Base-by-base conservation (phyloP, 352 stramenopile genomes). In the Phytophthora colocasiae region DNA sequence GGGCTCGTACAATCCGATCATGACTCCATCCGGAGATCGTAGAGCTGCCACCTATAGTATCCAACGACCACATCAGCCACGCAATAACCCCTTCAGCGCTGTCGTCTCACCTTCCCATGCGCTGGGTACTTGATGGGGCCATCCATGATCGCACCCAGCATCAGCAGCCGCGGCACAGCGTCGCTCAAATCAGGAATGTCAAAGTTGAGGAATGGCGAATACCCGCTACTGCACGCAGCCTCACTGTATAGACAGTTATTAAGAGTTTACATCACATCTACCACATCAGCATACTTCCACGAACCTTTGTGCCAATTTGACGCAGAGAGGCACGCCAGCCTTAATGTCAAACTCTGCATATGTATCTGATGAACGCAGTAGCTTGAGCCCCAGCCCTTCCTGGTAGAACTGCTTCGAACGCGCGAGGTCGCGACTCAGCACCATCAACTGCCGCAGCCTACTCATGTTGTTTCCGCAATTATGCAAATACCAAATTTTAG, bases 41-140 rank as follows among this genome's bases (percentile, higher is more conserved):
- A 97, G 45, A 14, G 89, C 85, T 11, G 90, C 91, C 38, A 97
- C 85, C 84, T 95, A 59, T 31, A 66, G 26, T 26, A 55, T 45
- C 29, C 14, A 52, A 26, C 43, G 27, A 14, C 11, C 7, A 53
- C 29, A 48, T 54, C 26, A 50, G 14, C 38, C 34, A 39, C 31
- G 10, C n/a, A 24, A 39, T 40, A 38, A 31, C 27, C 10, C 19
- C 24, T 59, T 15, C 24, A 39, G 2, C 19, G 24, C 27, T 14
- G 19, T 11, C 46, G 27, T 31, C 19, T 41, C 52, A 93, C 82
- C 71, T 96, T 97, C 51, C 91, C 91, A 47, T 97, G 89, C 19
- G 88, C 87, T 6, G 91, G 91, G 77, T 97, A 97, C 73, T 97
- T 97, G 74, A 97, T 97, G 22, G 91, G 91, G 7, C 91, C 91